Percentiles rank a stretch among this genome's conserved stretches.
phyloP scores from a whole-genome alignment of 345 rosid species.

The Fremontodendron californicum region DNA sequence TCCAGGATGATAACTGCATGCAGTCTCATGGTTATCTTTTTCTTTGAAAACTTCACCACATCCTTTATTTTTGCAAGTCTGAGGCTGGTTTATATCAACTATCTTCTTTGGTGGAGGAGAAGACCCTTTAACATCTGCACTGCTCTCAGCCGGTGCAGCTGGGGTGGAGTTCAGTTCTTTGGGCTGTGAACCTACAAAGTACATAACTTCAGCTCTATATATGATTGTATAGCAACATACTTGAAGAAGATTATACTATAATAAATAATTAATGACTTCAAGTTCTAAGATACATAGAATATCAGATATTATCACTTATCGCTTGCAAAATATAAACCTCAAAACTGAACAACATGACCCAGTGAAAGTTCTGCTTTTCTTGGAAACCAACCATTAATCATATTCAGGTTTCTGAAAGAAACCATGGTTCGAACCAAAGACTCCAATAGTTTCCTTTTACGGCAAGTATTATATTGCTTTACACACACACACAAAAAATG shows the following conservation, averaged over 20 bases:
- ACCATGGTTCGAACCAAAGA: background rate
- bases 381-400: background rate
- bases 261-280: background rate
- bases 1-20: conserved; percentile 92
- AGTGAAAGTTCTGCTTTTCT: background rate
- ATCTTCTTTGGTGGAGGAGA: conserved; percentile 40
- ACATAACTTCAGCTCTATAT: conserved; percentile 9
- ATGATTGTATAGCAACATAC: background rate
- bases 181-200: conserved; percentile 56
- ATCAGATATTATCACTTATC: background rate
- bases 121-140: conserved; percentile 22
- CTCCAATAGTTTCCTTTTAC: background rate
- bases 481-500: background rate
- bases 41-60: conserved; percentile 84
- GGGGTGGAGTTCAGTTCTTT: conserved; percentile 25
- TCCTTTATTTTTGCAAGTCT: conserved; percentile 76
- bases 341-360: background rate
- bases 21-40: conserved; percentile 73
- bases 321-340: background rate
- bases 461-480: background rate
- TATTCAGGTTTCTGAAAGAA: background rate
- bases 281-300: background rate
- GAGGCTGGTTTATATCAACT: conserved; percentile 68
- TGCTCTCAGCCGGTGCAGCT: conserved; percentile 29
- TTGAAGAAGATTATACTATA: background rate